Percentiles rank a stretch among this genome's conserved stretches.
phyloP scores from a whole-genome alignment of 371 early-diverging fungal species.

The Lichtheimia hyalospora region DNA sequence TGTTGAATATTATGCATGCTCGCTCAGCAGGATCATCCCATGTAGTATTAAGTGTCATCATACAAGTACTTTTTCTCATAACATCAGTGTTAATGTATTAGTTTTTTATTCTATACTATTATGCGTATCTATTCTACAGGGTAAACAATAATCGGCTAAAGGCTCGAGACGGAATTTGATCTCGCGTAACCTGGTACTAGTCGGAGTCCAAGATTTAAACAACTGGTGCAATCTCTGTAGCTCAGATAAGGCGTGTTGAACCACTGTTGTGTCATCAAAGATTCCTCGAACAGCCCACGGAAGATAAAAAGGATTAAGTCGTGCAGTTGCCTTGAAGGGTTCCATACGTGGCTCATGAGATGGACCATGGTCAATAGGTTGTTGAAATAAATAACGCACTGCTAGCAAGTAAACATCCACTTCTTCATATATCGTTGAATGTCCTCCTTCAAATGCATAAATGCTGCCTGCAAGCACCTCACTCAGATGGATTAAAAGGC shows the following conservation, averaged over 20 bases:
- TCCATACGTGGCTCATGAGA: constrained; percentile 22
- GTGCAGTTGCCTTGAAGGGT: constrained; percentile 47
- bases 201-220: constrained; percentile 80
- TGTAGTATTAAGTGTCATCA: too few species aligned
- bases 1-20: too few species aligned
- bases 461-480: constrained; percentile 85
- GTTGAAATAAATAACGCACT: constrained; percentile 35
- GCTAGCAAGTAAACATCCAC: constrained; percentile 75
- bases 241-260: constrained; percentile 56
- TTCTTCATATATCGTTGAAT: constrained; percentile 91
- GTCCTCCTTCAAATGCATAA: constrained; percentile 82
- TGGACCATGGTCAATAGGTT: background rate
- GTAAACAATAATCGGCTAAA: constrained; percentile 25
- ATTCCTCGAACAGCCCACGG: constrained; percentile 91
- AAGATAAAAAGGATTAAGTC: constrained; percentile 80
- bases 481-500: constrained; percentile 78
- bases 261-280: constrained; percentile 65
- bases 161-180: constrained; percentile 87
- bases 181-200: constrained; percentile 67
- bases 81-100: too few species aligned
- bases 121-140: too few species aligned
- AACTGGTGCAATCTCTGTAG: constrained; percentile 56
- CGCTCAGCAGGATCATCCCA: too few species aligned
- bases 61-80: too few species aligned
- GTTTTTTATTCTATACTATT: too few species aligned